Base-by-base conservation (phyloP, 2,329 filamentous ascomycete genomes). In the Rhynchosporium secalis region DNA sequence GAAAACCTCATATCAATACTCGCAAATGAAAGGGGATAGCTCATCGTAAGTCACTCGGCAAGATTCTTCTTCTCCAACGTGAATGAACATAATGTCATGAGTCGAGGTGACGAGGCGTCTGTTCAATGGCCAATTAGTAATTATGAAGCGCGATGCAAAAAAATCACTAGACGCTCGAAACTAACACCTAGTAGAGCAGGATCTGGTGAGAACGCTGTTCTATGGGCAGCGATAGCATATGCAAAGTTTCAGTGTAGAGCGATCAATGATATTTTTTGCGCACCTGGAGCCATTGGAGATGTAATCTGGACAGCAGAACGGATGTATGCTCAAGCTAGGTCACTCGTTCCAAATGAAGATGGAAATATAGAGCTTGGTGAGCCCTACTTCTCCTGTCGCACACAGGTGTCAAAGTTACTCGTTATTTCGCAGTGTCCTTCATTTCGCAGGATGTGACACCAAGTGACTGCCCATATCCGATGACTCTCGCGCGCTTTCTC, bases 171-270 rank as follows among this genome's bases (percentile, higher is more conserved):
- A 36, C 1, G 26, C 26, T 5, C 15, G 4, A 29, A 40, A 36
- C 51, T 54, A 41, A 54, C 10, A 5, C n/a, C 38, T 13, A 5
- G 10, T 26, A 47, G 47, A 2, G 56, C 61, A 36, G 47, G 71
- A 71, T 70, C 74, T 61, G 72, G 79, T n/a, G 73, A 79, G 29
- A 79, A 86, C 65, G 81, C 85, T 1, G 83, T 84, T 41, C 74
- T 88, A 2, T 88, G 85, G 85, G 81, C 83, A 15, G 81, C 81
- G 0, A 72, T 88, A 49, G 80, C 85, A 3, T 75, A 87, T 54
- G 82, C 83, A 3, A 80, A 85, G 1, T 80, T 82, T 43, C 84
- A 87, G 68, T 68, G 72, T 49, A 60, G 70, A 61, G 67, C 70
- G 4, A 71, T 71, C 45, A 71, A 70, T 38, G 71, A 72, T 33